phyloP scores from a whole-genome alignment of 2,329 filamentous ascomycete species.

The Apiospora hydei region DNA sequence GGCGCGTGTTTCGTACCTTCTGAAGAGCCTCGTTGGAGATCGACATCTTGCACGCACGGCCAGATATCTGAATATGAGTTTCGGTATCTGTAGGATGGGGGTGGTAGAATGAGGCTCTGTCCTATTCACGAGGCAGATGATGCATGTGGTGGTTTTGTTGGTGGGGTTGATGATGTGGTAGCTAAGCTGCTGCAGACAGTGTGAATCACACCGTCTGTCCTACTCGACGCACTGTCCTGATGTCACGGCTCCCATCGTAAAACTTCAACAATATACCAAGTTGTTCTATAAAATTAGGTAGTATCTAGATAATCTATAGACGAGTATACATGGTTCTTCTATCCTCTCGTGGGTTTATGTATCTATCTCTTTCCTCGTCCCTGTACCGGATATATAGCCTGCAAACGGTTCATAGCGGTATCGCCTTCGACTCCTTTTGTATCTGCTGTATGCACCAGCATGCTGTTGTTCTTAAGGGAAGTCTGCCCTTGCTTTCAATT shows the following conservation, averaged over 20 bases:
- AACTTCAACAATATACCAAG: not conserved
- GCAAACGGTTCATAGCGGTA: not conserved
- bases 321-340: not conserved
- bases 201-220: not conserved
- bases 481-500: not conserved
- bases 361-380: not conserved
- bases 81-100: not conserved
- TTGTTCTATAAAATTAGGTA: not conserved
- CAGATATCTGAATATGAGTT: not conserved
- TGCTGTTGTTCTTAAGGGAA: not conserved
- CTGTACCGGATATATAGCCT: not conserved
- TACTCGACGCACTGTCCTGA: not conserved
- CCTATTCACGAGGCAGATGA: not conserved
- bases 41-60: constrained; percentile 43
- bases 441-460: not conserved
- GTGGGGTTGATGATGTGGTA: constrained; percentile 2
- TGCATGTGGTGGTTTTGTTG: constrained; percentile 17
- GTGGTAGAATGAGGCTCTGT: constrained; percentile 3
- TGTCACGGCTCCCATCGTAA: not conserved
- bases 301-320: not conserved
- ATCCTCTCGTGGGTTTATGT: not conserved
- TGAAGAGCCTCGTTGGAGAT: constrained; percentile 93
- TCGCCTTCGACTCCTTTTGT: not conserved
- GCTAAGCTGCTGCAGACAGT: constrained; percentile 4
- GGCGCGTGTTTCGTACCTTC: constrained; percentile 67